Evolutionary conservation across 2,329 filamentous ascomycete species (phyloP).

Genomic region (Lachnellula subtilissima): DNA sequence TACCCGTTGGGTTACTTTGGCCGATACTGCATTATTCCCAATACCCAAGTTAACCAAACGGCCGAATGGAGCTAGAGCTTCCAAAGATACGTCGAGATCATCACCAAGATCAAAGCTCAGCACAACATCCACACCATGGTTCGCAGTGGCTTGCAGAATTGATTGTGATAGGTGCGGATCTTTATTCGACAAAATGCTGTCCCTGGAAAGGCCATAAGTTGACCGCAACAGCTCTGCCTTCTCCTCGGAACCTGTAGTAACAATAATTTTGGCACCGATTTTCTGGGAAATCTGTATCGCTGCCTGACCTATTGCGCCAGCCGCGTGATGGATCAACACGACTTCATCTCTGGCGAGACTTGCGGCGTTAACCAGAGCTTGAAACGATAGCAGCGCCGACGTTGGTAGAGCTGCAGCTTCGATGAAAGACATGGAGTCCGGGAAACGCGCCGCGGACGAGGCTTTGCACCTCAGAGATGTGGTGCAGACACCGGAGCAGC

Average conservation of each 20-base stretch:
- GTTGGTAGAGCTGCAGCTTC: constrained; percentile 19
- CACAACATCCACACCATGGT: constrained; percentile 27
- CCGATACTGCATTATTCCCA: constrained; percentile 20
- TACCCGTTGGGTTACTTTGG: no score
- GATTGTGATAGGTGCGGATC: no score
- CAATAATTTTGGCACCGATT: constrained; percentile 24
- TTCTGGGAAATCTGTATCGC: constrained; percentile 29
- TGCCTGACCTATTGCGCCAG: constrained; percentile 31
- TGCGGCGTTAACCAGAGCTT: constrained; percentile 18
- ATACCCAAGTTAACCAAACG: constrained; percentile 34
- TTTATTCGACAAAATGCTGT: constrained; percentile 32
- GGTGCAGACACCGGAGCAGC: no score
- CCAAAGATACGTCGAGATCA: constrained; percentile 39
- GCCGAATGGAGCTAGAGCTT: constrained; percentile 35
- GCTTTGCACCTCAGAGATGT: no score
- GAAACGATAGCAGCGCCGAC: constrained; percentile 15
- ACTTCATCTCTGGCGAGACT: constrained; percentile 18
- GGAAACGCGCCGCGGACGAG: constrained; percentile 8
- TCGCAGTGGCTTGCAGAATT: no score
- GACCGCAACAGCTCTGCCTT: constrained; percentile 30
- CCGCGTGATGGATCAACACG: constrained; percentile 31
- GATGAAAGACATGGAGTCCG: constrained; percentile 9
- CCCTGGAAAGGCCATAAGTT: constrained; percentile 31
- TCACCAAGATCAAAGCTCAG: constrained; percentile 24
- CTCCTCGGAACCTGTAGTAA: constrained; percentile 26